These are phyloP conservation scores for Eimeria tenella DNA, from an alignment of 169 alveolate genomes.

Conservation along the genomic window DNA sequence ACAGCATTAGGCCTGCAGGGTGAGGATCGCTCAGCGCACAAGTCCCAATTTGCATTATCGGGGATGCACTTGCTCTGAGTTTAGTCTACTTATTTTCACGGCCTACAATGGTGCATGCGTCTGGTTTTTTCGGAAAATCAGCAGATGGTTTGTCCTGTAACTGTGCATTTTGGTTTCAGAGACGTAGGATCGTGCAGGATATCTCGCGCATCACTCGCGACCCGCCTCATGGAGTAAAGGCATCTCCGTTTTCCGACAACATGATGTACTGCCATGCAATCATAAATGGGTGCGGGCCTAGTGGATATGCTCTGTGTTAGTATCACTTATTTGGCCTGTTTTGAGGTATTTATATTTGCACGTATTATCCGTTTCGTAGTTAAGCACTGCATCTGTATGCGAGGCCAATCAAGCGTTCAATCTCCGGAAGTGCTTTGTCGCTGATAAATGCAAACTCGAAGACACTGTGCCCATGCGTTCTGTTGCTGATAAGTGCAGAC, in stretches of 20 bases:
- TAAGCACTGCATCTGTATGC: too few species aligned
- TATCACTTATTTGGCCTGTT: not conserved
- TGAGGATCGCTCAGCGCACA: too few species aligned
- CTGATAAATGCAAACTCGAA: too few species aligned
- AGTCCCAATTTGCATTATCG: not conserved
- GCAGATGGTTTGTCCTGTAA: too few species aligned
- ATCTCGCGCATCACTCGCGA: slow-evolving; percentile 84
- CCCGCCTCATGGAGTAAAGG: slow-evolving; percentile 94
- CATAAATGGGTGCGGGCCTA: slow-evolving; percentile 90
- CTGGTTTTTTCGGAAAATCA: too few species aligned
- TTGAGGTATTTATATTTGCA: not conserved
- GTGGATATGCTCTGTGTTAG: too few species aligned
- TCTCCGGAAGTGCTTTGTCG: too few species aligned
- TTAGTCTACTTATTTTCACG: too few species aligned
- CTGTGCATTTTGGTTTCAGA: slow-evolving; percentile 34
- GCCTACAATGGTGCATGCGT: too few species aligned
- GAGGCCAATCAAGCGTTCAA: too few species aligned
- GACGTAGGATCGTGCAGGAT: slow-evolving; percentile 74
- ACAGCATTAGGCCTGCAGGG: too few species aligned
- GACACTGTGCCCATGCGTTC: not conserved
- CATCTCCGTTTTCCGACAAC: slow-evolving; percentile 96
- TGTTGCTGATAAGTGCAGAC: slow-evolving; percentile 45
- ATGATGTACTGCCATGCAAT: slow-evolving; percentile 97
- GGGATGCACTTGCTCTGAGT: not conserved
- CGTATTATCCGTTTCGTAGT: not conserved